phyloP scores from a whole-genome alignment of 1,284 basidiomycete genomes.

The Pisolithus thermaeus region DNA sequence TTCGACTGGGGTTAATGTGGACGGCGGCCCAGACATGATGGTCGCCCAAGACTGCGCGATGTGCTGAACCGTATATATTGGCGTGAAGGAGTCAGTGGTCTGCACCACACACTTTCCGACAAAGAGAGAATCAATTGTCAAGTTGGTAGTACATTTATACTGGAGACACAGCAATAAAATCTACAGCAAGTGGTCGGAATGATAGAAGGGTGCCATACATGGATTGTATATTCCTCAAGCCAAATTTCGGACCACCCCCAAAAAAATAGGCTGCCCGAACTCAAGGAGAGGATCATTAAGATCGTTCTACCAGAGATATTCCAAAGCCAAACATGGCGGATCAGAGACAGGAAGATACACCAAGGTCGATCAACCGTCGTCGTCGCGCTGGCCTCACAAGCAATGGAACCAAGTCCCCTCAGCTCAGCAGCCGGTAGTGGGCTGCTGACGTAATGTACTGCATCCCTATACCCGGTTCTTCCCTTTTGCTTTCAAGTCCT shows the following conservation, averaged over 20 bases:
- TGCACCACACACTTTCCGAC: too few relatives aligned
- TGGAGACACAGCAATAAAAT: neutral
- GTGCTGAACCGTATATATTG: slow-evolving; percentile 10
- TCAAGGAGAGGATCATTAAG: slow-evolving; percentile 59
- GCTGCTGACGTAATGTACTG: slow-evolving; percentile 20
- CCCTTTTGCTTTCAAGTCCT: slow-evolving; percentile 9
- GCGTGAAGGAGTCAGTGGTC: too few relatives aligned
- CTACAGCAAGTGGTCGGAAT: neutral
- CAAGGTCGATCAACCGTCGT: slow-evolving; percentile 55
- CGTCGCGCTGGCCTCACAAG: slow-evolving; percentile 53
- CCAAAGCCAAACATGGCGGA: slow-evolving; percentile 35
- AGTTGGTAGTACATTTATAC: too few relatives aligned
- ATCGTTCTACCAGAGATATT: slow-evolving; percentile 58
- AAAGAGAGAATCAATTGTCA: too few relatives aligned
- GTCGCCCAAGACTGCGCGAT: neutral
- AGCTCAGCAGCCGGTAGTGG: slow-evolving; percentile 1
- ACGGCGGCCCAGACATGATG: neutral
- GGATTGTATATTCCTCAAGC: slow-evolving; percentile 53
- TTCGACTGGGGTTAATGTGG: slow-evolving; percentile 2
- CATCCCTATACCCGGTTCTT: slow-evolving; percentile 1
- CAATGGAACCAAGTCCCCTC: neutral
- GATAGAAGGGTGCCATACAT: neutral
- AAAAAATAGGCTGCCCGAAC: slow-evolving; percentile 55
- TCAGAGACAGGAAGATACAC: slow-evolving; percentile 67
- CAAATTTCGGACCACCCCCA: slow-evolving; percentile 73